A percentile compares a stretch with the other conserved stretches of the same genome.
Conservation (phyloP, 108 stramenopile genomes). For the Aurantiochytrium sp. region DNA sequence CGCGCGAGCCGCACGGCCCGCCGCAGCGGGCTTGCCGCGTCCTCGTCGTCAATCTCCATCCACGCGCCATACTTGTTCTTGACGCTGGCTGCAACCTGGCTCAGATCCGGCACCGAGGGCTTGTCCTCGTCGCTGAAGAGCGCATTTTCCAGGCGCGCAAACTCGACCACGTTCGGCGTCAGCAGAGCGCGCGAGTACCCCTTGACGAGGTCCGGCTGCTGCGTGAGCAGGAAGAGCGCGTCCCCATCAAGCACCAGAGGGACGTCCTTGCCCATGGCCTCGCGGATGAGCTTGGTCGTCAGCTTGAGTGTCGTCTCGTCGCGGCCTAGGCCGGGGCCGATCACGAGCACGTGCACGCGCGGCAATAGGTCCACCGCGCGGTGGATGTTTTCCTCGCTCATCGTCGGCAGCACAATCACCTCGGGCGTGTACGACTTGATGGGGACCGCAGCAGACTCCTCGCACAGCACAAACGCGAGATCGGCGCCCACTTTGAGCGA, state of each 20-base stretch:
- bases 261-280: constrained; percentile 55
- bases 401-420: constrained; percentile 33
- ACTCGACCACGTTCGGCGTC: constrained; percentile 91
- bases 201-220: constrained; percentile 39
- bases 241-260: constrained; percentile 89
- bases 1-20: constrained; percentile 32
- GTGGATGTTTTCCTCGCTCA: constrained; percentile 51
- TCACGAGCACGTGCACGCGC: constrained; percentile 70
- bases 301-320: constrained; percentile 64
- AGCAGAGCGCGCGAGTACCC: constrained; percentile 62
- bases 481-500: constrained; percentile 84
- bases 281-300: constrained; percentile 56
- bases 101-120: not conserved
- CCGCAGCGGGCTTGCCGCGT: constrained; percentile 33
- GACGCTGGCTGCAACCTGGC: not conserved
- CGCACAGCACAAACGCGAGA: constrained; percentile 84
- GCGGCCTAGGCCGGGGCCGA: constrained; percentile 91
- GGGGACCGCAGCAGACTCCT: constrained; percentile 78
- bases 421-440: constrained; percentile 69
- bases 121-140: not conserved
- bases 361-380: constrained; percentile 56
- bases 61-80: not conserved
- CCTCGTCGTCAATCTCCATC: not conserved
- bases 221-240: constrained; percentile 75
- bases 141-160: constrained; percentile 60